phyloP scores from a whole-genome alignment of 345 rosid species.

The Rhodomyrtus tomentosa region DNA sequence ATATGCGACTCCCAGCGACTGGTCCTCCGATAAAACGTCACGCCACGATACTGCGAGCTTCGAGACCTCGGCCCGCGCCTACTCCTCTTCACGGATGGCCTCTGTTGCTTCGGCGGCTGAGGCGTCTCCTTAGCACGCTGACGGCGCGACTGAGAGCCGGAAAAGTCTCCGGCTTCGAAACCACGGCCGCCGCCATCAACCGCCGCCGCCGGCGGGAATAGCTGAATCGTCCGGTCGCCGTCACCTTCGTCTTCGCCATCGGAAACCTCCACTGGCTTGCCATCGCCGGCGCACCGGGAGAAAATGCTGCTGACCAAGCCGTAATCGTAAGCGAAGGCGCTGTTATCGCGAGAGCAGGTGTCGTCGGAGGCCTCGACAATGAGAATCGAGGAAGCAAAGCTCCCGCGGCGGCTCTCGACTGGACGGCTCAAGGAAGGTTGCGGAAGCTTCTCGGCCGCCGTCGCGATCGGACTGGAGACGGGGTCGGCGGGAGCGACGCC shows the following conservation, averaged over 20 bases:
- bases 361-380: background rate
- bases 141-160: background rate
- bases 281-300: background rate
- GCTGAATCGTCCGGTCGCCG: slow-evolving; percentile 18
- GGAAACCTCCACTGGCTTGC: background rate
- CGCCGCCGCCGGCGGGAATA: slow-evolving; percentile 15
- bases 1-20: slow-evolving; percentile 88
- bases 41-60: slow-evolving; percentile 80
- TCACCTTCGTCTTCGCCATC: background rate
- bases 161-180: background rate
- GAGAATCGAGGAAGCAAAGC: background rate
- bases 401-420: background rate
- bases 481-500: background rate
- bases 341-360: background rate
- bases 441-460: background rate
- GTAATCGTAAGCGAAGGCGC: background rate
- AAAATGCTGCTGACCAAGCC: background rate
- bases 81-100: slow-evolving; percentile 31
- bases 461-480: background rate
- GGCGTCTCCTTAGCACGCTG: slow-evolving; percentile 9
- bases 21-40: slow-evolving; percentile 67
- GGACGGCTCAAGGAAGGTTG: background rate
- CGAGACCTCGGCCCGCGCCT: slow-evolving; percentile 68
- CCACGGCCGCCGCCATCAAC: background rate
- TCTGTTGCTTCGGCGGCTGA: slow-evolving; percentile 8